Percentiles rank a stretch among this genome's conserved stretches.
Evolutionary conservation across 768 basidiomycete genomes (phyloP).

Genomic region (Suillus lakei): DNA sequence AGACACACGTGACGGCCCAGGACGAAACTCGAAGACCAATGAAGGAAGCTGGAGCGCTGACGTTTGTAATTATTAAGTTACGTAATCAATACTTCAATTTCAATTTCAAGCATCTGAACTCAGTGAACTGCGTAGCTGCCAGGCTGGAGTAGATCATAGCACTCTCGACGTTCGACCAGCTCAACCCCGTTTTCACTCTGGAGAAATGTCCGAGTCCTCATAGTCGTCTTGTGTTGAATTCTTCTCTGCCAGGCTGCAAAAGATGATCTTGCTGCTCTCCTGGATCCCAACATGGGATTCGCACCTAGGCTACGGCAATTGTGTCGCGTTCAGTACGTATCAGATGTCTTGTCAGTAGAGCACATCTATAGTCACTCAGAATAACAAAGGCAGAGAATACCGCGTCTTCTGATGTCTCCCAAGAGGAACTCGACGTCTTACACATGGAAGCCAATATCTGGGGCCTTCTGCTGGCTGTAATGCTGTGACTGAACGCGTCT

Average conservation of each 20-base stretch:
- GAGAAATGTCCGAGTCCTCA: no score
- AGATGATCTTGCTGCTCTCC: conserved; percentile 60
- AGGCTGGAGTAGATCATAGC: no score
- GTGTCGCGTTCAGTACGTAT: conserved; percentile 61
- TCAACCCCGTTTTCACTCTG: no score
- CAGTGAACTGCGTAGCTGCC: no score
- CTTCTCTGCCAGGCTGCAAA: conserved; percentile 58
- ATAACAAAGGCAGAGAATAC: conserved; percentile 55
- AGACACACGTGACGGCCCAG: no score
- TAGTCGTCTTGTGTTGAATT: no score
- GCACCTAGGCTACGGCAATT: conserved; percentile 63
- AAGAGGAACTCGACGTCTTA: conserved; percentile 63
- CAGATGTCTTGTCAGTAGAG: not conserved
- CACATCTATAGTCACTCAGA: conserved; percentile 35
- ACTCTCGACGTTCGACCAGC: no score
- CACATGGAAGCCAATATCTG: conserved; percentile 82
- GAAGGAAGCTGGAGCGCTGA: no score
- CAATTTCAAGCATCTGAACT: no score
- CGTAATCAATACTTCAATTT: no score
- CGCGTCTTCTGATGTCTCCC: conserved; percentile 39
- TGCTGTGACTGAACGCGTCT: conserved; percentile 57
- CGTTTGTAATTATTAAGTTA: no score
- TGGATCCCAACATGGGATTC: conserved; percentile 71
- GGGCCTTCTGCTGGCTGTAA: conserved; percentile 76
- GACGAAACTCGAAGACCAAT: no score